Conservation (phyloP, 805 yeast genomes). For the Metschnikowia amazonensis region DNA sequence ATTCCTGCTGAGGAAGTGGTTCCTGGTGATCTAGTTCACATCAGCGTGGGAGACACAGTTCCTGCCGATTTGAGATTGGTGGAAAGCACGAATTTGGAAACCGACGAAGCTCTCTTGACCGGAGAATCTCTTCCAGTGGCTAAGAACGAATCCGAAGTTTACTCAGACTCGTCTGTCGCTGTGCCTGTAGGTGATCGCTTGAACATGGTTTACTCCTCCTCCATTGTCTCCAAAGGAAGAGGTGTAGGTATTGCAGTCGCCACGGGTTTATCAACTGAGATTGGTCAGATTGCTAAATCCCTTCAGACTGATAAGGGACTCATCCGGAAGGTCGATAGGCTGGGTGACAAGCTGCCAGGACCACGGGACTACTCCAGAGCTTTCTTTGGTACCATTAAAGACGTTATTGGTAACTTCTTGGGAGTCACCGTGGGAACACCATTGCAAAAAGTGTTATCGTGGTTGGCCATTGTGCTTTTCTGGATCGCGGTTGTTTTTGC, state of each 20-base stretch:
- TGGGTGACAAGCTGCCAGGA: constrained; percentile 41
- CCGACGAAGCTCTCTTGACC: constrained; percentile 64
- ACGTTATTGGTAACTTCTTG: constrained; percentile 61
- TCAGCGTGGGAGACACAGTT: constrained; percentile 68
- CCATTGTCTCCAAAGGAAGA: constrained; percentile 70
- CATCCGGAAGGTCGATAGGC: constrained; percentile 37
- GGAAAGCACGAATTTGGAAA: constrained; percentile 59
- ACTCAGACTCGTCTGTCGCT: constrained; percentile 24
- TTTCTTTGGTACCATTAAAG: constrained; percentile 44
- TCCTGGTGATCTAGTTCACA: constrained; percentile 66
- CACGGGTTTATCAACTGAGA: constrained; percentile 71
- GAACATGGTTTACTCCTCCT: constrained; percentile 68
- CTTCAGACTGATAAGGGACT: constrained; percentile 31
- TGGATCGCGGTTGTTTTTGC: constrained; percentile 81
- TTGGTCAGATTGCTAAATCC: constrained; percentile 61
- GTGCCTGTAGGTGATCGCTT: constrained; percentile 70
- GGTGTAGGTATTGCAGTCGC: constrained; percentile 64
- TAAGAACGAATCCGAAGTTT: constrained; percentile 45
- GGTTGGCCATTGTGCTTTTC: constrained; percentile 70
- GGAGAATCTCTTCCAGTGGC: constrained; percentile 66
- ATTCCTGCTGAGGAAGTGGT: constrained; percentile 63
- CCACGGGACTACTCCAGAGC: constrained; percentile 46
- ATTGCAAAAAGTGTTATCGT: constrained; percentile 67
- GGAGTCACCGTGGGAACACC: constrained; percentile 84
- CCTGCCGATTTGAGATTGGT: constrained; percentile 70